These are phyloP conservation scores for Neodidymelliopsis sp. DNA, from an alignment of 2,329 filamentous ascomycete species.

Conservation along the genomic window DNA sequence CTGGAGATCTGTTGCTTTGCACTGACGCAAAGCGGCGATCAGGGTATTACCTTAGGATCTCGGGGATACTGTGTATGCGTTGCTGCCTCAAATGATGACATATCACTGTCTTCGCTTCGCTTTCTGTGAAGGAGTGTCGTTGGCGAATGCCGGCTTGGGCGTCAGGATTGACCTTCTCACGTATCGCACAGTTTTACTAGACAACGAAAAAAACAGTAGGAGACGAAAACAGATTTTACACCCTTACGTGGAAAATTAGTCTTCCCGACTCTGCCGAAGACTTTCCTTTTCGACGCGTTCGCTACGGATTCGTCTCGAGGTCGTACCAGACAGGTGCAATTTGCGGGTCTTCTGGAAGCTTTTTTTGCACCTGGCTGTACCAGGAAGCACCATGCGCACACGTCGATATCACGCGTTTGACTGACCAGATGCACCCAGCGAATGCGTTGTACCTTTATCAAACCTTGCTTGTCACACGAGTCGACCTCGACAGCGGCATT, in stretches of 20 bases:
- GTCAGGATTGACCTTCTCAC: not conserved
- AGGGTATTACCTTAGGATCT: not conserved
- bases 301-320: not conserved
- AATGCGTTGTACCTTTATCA: constrained; percentile 3
- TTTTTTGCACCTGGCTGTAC: not conserved
- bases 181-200: not conserved
- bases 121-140: not conserved
- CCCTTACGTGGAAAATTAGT: not conserved
- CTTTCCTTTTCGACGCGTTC: constrained; percentile 1
- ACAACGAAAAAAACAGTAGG: not conserved
- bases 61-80: constrained; percentile 9
- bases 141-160: not conserved
- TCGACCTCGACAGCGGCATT: constrained; percentile 15
- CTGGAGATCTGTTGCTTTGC: not conserved
- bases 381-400: constrained; percentile 17
- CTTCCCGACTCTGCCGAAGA: constrained; percentile 1
- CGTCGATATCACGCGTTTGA: constrained; percentile 18
- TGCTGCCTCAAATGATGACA: constrained; percentile 4
- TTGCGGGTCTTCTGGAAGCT: constrained; percentile 9
- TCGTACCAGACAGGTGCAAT: not conserved
- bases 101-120: not conserved
- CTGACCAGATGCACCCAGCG: constrained; percentile 18
- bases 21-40: not conserved
- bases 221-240: not conserved
- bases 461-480: constrained; percentile 14